phyloP scores from a whole-genome alignment of 1,284 basidiomycete genomes.

The Phlebopus sp. region DNA sequence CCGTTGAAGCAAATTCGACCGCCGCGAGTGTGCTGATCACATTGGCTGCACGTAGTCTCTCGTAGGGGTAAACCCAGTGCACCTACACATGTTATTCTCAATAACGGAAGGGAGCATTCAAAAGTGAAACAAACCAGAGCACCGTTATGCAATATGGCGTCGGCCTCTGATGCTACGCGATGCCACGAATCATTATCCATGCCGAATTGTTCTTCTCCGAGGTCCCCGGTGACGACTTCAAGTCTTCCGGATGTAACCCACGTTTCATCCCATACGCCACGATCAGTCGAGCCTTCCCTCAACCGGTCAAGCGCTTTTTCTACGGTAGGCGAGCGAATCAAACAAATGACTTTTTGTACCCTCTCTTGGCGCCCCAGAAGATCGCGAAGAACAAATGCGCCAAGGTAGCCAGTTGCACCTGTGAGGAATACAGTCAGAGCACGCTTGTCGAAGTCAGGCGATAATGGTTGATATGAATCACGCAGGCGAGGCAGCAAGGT shows the following conservation, averaged over 20 bases:
- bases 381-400: conserved; percentile 88
- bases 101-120: background rate
- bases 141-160: conserved; percentile 93
- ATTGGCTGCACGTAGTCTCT: conserved; percentile 88
- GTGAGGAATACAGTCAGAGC: conserved; percentile 88
- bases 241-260: conserved; percentile 76
- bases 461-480: conserved; percentile 55
- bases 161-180: conserved; percentile 70
- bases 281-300: conserved; percentile 74
- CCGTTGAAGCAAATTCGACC: conserved; percentile 74
- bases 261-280: conserved; percentile 90
- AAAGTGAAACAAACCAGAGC: conserved; percentile 68
- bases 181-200: conserved; percentile 68
- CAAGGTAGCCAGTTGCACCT: conserved; percentile 96
- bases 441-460: conserved; percentile 50
- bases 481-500: conserved; percentile 59
- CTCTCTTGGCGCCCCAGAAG: conserved; percentile 62
- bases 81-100: conserved; percentile 49
- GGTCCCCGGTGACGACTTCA: conserved; percentile 88
- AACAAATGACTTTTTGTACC: conserved; percentile 88
- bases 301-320: conserved; percentile 73
- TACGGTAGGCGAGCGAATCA: conserved; percentile 74
- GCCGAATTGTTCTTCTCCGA: conserved; percentile 78
- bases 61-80: conserved; percentile 99
- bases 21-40: conserved; percentile 87